Conservation (phyloP, 257 asterid species). For the Solanum medicagineum region DNA sequence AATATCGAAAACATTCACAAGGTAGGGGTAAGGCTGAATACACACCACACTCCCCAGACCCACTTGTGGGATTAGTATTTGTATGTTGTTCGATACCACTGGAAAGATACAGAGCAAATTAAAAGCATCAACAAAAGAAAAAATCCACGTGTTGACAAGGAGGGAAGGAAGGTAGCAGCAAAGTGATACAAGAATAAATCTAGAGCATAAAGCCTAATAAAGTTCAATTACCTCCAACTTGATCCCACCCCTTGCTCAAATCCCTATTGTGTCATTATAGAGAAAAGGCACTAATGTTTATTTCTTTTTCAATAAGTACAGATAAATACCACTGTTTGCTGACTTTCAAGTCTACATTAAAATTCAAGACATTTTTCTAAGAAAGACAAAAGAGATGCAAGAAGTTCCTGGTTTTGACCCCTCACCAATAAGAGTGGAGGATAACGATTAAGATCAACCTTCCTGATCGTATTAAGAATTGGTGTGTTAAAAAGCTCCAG, state of each 20-base stretch:
- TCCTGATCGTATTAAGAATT: background rate
- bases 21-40: background rate
- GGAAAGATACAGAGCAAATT: background rate
- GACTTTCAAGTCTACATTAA: background rate
- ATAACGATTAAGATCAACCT: background rate
- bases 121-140: background rate
- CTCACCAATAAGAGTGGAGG: background rate
- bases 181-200: background rate
- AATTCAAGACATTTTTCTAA: background rate
- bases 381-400: background rate
- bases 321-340: background rate
- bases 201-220: background rate
- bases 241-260: background rate
- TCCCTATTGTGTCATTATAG: background rate
- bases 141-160: background rate
- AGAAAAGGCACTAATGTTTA: background rate
- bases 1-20: background rate
- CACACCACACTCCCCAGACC: background rate
- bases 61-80: background rate
- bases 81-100: background rate
- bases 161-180: background rate
- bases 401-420: background rate
- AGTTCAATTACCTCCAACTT: background rate
- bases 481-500: background rate
- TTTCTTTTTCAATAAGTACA: background rate